Conservation (phyloP, 768 basidiomycete species). For the Multifurca ochricompacta region DNA sequence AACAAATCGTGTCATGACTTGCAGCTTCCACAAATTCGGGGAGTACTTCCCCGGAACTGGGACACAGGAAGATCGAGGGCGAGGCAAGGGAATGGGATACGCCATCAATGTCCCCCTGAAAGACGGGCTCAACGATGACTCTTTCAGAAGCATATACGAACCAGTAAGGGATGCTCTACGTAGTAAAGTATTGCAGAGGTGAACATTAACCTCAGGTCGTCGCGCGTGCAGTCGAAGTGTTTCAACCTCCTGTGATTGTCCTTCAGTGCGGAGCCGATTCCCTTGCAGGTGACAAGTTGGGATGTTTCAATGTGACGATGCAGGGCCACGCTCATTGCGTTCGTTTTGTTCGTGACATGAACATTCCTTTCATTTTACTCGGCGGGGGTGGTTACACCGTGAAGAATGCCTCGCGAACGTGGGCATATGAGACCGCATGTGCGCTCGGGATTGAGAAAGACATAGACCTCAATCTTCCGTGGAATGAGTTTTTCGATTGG, state of each 20-base stretch:
- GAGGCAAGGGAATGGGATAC: slow-evolving; percentile 79
- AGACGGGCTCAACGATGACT: slow-evolving; percentile 90
- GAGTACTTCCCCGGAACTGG: slow-evolving; percentile 92
- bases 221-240: slow-evolving; percentile 78
- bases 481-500: slow-evolving; percentile 93
- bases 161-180: slow-evolving; percentile 47
- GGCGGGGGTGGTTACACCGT: slow-evolving; percentile 98
- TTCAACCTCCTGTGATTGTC: slow-evolving; percentile 78
- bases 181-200: background rate
- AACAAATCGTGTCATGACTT: slow-evolving; percentile 95
- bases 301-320: slow-evolving; percentile 95
- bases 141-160: slow-evolving; percentile 83
- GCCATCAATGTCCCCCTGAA: slow-evolving; percentile 89
- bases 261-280: slow-evolving; percentile 97
- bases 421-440: slow-evolving; percentile 96
- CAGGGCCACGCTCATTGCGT: slow-evolving; percentile 91
- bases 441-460: slow-evolving; percentile 79
- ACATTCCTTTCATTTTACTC: slow-evolving; percentile 82
- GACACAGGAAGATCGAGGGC: slow-evolving; percentile 77
- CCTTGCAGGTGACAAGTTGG: slow-evolving; percentile 88
- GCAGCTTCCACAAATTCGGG: slow-evolving; percentile 95
- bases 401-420: slow-evolving; percentile 89
- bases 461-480: slow-evolving; percentile 72
- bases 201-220: slow-evolving; percentile 49
- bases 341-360: slow-evolving; percentile 72